Conservation (phyloP, 2,329 filamentous ascomycete genomes). For the Ophiostoma sp. region DNA sequence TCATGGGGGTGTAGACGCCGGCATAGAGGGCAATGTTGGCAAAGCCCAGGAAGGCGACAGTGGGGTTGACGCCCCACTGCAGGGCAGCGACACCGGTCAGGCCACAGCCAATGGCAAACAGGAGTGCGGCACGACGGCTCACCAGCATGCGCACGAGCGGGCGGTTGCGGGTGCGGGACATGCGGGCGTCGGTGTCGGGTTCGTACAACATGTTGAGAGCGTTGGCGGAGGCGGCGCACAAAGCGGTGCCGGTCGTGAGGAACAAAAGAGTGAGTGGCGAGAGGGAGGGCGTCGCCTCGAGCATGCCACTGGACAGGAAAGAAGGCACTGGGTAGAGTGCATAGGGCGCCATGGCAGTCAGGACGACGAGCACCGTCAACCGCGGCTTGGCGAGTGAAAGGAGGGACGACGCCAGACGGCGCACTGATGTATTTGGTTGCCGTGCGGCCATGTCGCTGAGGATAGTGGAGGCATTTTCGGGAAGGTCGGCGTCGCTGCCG, state of each 20-base stretch:
- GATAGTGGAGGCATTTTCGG: slow-evolving; percentile 50
- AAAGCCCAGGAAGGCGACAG: slow-evolving; percentile 80
- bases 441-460: slow-evolving; percentile 54
- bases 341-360: slow-evolving; percentile 88
- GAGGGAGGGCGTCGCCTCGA: slow-evolving; percentile 65
- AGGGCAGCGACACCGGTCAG: slow-evolving; percentile 68
- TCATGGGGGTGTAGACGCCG: slow-evolving; percentile 88
- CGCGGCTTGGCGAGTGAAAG: slow-evolving; percentile 95
- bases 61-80: slow-evolving; percentile 91
- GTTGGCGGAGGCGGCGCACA: slow-evolving; percentile 90
- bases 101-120: slow-evolving; percentile 78
- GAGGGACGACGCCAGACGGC: slow-evolving; percentile 73
- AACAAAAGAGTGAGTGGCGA: slow-evolving; percentile 90
- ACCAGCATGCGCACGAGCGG: slow-evolving; percentile 84
- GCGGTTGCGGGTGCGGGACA: slow-evolving; percentile 89
- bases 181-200: slow-evolving; percentile 82
- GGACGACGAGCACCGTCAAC: slow-evolving; percentile 84
- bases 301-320: slow-evolving; percentile 66
- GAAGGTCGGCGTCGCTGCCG: slow-evolving; percentile 28
- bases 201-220: slow-evolving; percentile 98
- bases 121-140: slow-evolving; percentile 65
- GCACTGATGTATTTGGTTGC: slow-evolving; percentile 53
- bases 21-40: slow-evolving; percentile 89
- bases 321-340: slow-evolving; percentile 90
- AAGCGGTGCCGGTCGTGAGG: slow-evolving; percentile 82